Conservation (phyloP, 2,329 filamentous ascomycete species). For the Boeremia exigua region DNA sequence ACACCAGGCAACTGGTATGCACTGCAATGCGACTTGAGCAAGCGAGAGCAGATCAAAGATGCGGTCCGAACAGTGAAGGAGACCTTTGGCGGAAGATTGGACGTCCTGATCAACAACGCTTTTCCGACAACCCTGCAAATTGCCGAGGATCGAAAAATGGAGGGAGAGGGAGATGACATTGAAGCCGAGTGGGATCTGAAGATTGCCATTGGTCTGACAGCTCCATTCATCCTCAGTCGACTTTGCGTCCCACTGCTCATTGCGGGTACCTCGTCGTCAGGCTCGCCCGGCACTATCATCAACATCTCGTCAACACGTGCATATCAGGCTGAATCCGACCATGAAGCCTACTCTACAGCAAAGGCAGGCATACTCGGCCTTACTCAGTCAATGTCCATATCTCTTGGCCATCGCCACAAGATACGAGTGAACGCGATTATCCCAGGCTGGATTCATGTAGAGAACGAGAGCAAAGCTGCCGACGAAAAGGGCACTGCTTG, state of each 20-base stretch:
- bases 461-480: constrained; percentile 50
- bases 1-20: constrained; percentile 25
- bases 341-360: constrained; percentile 58
- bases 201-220: constrained; percentile 43
- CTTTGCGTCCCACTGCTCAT: constrained; percentile 41
- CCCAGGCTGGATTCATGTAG: constrained; percentile 61
- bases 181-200: constrained; percentile 45
- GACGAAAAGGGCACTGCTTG: constrained; percentile 52
- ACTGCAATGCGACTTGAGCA: constrained; percentile 49
- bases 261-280: constrained; percentile 21
- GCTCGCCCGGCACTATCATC: constrained; percentile 46
- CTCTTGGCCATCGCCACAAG: constrained; percentile 50
- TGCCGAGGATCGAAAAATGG: constrained; percentile 34
- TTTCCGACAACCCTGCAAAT: constrained; percentile 39
- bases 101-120: constrained; percentile 47
- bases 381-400: constrained; percentile 57
- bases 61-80: constrained; percentile 45
- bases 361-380: constrained; percentile 60
- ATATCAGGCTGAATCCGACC: constrained; percentile 56
- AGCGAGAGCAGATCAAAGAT: constrained; percentile 45
- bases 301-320: constrained; percentile 60
- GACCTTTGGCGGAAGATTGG: constrained; percentile 43
- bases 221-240: constrained; percentile 40
- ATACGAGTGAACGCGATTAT: constrained; percentile 58
- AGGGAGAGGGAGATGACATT: constrained; percentile 37